Percentiles rank a stretch among this genome's conserved stretches.
These are phyloP conservation scores for Neonectria ditissima DNA, from an alignment of 2,329 filamentous ascomycete species.

Conservation along the genomic window DNA sequence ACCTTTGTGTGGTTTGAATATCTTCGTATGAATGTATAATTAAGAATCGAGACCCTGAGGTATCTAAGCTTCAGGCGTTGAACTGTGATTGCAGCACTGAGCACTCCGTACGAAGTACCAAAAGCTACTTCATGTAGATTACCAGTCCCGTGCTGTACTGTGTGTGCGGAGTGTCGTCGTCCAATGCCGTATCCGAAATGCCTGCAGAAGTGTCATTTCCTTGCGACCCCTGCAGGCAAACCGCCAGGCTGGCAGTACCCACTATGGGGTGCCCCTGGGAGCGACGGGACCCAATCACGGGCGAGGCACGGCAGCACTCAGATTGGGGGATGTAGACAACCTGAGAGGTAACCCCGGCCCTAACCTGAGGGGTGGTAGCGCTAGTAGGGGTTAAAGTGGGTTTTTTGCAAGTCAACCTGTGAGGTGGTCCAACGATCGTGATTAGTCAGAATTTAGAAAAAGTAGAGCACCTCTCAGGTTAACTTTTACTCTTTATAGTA, in stretches of 20 bases:
- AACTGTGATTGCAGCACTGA: background rate
- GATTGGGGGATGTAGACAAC: no score
- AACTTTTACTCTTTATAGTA: no score
- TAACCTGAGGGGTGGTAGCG: no score
- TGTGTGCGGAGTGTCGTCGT: background rate
- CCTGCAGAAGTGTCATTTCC: constrained; percentile 31
- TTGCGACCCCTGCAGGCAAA: constrained; percentile 34
- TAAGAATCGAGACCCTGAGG: background rate
- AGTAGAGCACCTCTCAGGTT: no score
- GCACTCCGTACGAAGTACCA: no score
- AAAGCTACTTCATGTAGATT: no score
- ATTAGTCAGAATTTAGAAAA: no score
- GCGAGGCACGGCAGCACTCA: constrained; percentile 6
- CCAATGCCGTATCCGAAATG: constrained; percentile 15
- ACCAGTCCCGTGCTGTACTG: no score
- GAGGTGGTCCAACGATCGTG: no score
- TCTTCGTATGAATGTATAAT: background rate
- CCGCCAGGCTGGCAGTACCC: constrained; percentile 37
- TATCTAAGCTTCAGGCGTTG: background rate
- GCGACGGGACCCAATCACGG: constrained; percentile 31
- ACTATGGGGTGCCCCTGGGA: constrained; percentile 30
- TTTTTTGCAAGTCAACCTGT: no score
- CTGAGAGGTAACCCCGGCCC: no score
- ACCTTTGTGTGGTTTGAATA: background rate
- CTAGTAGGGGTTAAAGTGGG: no score